Evolutionary conservation across 2,329 filamentous ascomycete genomes (phyloP).

Genomic region (Microascus cirrosus): DNA sequence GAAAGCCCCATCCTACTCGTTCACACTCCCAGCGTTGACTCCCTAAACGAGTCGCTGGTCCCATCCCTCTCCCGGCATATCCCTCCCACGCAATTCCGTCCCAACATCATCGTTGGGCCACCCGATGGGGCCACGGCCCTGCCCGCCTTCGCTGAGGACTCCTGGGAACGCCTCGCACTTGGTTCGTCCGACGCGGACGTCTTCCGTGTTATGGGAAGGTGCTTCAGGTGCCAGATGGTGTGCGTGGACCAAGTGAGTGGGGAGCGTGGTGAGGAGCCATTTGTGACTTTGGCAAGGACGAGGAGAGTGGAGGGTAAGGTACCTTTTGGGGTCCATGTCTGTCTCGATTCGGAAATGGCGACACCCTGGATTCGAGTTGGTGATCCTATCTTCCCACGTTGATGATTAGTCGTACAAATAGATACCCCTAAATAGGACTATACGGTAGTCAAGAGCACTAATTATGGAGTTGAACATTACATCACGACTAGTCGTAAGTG

Average conservation of each 20-base stretch:
- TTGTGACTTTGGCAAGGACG: slow-evolving; percentile 78
- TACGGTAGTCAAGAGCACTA: background rate
- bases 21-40: slow-evolving; percentile 66
- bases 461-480: background rate
- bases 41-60: slow-evolving; percentile 60
- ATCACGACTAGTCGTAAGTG: background rate
- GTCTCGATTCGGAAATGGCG: slow-evolving; percentile 14
- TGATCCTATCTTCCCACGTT: background rate
- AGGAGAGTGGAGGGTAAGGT: slow-evolving; percentile 74
- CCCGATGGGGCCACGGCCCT: slow-evolving; percentile 24
- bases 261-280: slow-evolving; percentile 71
- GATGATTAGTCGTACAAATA: background rate
- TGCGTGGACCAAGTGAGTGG: slow-evolving; percentile 82
- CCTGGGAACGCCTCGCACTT: slow-evolving; percentile 8
- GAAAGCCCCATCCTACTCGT: slow-evolving; percentile 88
- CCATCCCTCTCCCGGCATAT: slow-evolving; percentile 51
- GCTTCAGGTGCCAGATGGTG: slow-evolving; percentile 90
- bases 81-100: slow-evolving; percentile 67
- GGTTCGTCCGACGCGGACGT: slow-evolving; percentile 42
- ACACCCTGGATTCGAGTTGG: background rate
- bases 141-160: slow-evolving; percentile 66
- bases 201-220: slow-evolving; percentile 70
- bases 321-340: slow-evolving; percentile 78
- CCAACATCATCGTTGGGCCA: slow-evolving; percentile 71
- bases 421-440: background rate